A percentile compares a stretch with the other conserved stretches of the same genome.
These are phyloP conservation scores for Mycena olivaceomarginata DNA, from an alignment of 768 basidiomycete genomes.

Conservation along the genomic window DNA sequence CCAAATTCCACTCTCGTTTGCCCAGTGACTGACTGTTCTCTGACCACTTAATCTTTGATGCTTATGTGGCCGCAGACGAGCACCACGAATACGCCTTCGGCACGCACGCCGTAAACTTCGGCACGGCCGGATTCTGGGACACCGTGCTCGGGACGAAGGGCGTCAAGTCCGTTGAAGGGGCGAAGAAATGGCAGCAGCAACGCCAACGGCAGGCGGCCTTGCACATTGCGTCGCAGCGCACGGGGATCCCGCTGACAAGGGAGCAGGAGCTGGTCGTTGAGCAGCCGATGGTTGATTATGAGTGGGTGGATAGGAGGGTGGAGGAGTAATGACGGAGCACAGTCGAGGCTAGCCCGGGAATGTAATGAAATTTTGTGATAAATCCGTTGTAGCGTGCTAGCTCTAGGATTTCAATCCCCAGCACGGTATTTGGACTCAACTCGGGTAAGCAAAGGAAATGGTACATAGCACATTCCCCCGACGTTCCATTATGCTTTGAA, in stretches of 20 bases:
- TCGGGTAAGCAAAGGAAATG: too few relatives aligned
- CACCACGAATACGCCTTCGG: conserved; percentile 38
- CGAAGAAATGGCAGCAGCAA: conserved; percentile 23
- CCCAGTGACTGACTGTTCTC: neutral
- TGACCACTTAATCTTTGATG: neutral
- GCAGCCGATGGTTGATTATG: conserved; percentile 35
- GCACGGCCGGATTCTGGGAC: conserved; percentile 33
- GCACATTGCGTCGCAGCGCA: conserved; percentile 15
- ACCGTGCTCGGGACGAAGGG: conserved; percentile 28
- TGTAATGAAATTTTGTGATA: too few relatives aligned
- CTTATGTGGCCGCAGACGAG: conserved; percentile 15
- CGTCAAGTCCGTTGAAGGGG: conserved; percentile 6
- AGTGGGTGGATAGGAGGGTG: conserved; percentile 29
- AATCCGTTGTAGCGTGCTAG: too few relatives aligned
- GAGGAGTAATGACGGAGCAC: conserved; percentile 4
- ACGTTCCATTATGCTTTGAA: too few relatives aligned
- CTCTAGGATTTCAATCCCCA: too few relatives aligned
- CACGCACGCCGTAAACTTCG: conserved; percentile 27
- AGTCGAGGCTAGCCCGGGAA: too few relatives aligned
- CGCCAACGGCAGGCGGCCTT: conserved; percentile 7
- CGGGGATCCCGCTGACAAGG: conserved; percentile 32
- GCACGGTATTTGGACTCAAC: too few relatives aligned
- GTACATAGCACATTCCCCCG: too few relatives aligned
- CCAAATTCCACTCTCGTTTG: neutral
- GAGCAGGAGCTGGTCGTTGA: conserved; percentile 24